Percentiles rank a stretch among this genome's conserved stretches.
These are phyloP conservation scores for Orychophragmus violaceus DNA, from an alignment of 345 rosid genomes.

Conservation along the genomic window DNA sequence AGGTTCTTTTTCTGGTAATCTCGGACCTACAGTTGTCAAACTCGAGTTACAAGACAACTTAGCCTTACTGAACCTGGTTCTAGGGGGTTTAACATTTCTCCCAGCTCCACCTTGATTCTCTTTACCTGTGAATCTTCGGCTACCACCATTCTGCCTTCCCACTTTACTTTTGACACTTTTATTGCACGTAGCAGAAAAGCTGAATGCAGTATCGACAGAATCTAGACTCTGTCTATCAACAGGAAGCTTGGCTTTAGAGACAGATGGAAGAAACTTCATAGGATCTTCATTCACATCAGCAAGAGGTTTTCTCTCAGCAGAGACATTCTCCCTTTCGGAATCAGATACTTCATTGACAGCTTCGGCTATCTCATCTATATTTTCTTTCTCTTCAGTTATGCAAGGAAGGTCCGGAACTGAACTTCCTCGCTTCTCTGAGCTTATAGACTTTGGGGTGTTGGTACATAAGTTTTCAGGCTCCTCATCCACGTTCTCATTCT, in stretches of 20 bases:
- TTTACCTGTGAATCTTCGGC: conserved; percentile 41
- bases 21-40: conserved; percentile 35
- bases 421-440: conserved; percentile 62
- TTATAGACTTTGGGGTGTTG: conserved; percentile 40
- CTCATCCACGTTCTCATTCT: conserved; percentile 57
- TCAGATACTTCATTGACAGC: conserved; percentile 32
- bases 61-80: conserved; percentile 48
- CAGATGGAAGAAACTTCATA: conserved; percentile 34
- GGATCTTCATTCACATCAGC: conserved; percentile 44
- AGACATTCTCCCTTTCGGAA: conserved; percentile 29
- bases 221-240: conserved; percentile 59
- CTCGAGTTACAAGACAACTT: conserved; percentile 51
- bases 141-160: conserved; percentile 37
- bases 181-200: conserved; percentile 42
- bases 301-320: conserved; percentile 52
- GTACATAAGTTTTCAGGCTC: conserved; percentile 46
- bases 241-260: conserved; percentile 39
- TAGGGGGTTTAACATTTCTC: conserved; percentile 38
- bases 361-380: conserved; percentile 37
- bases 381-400: conserved; percentile 73
- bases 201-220: conserved; percentile 48
- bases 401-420: conserved; percentile 70
- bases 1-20: conserved; percentile 40
- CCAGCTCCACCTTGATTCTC: conserved; percentile 39
- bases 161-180: conserved; percentile 39